phyloP scores from a whole-genome alignment of 768 basidiomycete species.

The Strobilomyces confusus region DNA sequence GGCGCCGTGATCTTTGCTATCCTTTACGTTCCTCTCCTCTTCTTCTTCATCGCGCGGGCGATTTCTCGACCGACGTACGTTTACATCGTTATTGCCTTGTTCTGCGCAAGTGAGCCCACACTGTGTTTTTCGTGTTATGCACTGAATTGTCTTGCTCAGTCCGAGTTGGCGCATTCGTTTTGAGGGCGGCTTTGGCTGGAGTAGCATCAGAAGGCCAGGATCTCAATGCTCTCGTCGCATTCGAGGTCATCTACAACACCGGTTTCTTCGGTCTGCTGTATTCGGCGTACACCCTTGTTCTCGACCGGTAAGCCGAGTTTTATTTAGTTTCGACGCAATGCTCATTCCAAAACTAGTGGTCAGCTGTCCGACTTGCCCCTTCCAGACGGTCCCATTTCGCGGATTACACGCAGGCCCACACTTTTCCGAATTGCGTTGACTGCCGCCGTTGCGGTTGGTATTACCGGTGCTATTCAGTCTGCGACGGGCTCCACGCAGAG shows the following conservation, averaged over 20 bases:
- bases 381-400: conserved; percentile 18
- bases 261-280: conserved; percentile 36
- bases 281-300: conserved; percentile 32
- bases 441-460: conserved; percentile 24
- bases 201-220: conserved; percentile 21
- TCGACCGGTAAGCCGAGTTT: conserved; percentile 27
- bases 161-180: conserved; percentile 28
- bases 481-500: conserved; percentile 9
- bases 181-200: conserved; percentile 28
- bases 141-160: conserved; percentile 16
- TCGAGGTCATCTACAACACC: conserved; percentile 31
- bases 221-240: conserved; percentile 23
- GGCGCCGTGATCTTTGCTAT: conserved; percentile 31
- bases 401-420: conserved; percentile 17
- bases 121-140: neutral
- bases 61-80: conserved; percentile 26
- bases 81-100: conserved; percentile 26
- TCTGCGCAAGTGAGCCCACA: conserved; percentile 25
- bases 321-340: neutral
- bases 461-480: conserved; percentile 23
- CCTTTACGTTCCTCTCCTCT: conserved; percentile 27
- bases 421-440: conserved; percentile 25
- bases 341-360: conserved; percentile 10
- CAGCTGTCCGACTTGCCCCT: conserved; percentile 24
- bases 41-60: conserved; percentile 19